Base-by-base conservation (phyloP, 768 basidiomycete genomes). In the Fistulinella prunicolor region DNA sequence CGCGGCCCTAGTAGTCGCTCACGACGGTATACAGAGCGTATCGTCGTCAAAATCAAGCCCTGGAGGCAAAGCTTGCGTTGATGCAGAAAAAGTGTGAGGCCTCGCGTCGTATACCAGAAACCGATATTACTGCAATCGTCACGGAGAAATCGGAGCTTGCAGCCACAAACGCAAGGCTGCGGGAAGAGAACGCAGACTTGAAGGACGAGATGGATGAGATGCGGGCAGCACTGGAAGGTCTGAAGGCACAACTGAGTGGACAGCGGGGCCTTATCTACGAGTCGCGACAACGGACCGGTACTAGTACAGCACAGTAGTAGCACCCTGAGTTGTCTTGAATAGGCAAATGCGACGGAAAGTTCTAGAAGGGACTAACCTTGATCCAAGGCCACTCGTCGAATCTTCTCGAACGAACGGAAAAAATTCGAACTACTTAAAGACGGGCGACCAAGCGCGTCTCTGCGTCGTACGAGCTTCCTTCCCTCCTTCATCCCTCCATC, bases 161-260 rank as follows among this genome's bases (percentile, higher is more conserved):
- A n/a, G 66, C 73, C 17, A 65, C 70, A n/a, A 86, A 86, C 55
- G 66, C 69, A 38, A 73, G 69, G 45, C 60, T 89, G 37, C 69
- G 73, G 28, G 79, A 81, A 19, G 78, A 85, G 53, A 91, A 89
- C 50, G 63, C 64, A 3, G 73, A 75, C 20, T 55, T 82, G 48
- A 61, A 67, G 35, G 79, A 82, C 20, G 79, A 81, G 53, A 65
- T 79, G 34, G 80, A 89, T 51, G 86, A 88, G 57, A 64, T 89
- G 66, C 75, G 75, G 48, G 83, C 80, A 20, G 87, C 85, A 75
- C 73, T 89, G 10, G 86, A 89, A 56, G 58, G 81, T 19, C 63
- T 89, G 57, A 85, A 78, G 55, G 76, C 72, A 40, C 78, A 82
- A 55, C 66, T 77, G 40, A 77, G 70, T 45, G 80, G 80, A 9